phyloP scores from a whole-genome alignment of 345 rosid genomes.

The Microcos paniculata region DNA sequence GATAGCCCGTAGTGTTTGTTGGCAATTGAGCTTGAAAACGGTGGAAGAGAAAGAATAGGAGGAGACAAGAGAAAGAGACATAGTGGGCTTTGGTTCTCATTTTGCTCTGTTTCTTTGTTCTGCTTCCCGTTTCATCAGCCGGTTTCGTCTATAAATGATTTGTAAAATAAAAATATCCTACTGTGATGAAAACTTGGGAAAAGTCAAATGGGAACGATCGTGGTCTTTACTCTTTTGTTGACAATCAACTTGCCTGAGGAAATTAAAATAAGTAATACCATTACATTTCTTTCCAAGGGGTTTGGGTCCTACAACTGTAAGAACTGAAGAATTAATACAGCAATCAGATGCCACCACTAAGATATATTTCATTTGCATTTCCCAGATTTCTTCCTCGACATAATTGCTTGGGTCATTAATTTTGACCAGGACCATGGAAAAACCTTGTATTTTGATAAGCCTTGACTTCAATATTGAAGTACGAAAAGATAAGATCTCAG shows the following conservation, averaged over 20 bases:
- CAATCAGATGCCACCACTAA: neutral
- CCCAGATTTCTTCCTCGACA: neutral
- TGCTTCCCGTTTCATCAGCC: neutral
- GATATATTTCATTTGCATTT: neutral
- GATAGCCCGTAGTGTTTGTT: conserved; percentile 45
- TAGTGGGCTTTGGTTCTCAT: conserved; percentile 19
- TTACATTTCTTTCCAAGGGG: neutral
- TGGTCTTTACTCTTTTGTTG: neutral
- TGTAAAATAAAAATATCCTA: neutral
- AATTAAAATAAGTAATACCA: neutral
- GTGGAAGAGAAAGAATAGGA: conserved; percentile 24
- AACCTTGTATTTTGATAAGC: neutral
- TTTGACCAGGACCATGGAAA: neutral
- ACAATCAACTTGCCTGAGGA: neutral
- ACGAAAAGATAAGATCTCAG: neutral
- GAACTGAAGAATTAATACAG: neutral
- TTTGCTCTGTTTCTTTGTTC: neutral
- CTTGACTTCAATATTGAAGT: neutral
- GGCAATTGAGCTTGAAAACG: conserved; percentile 26
- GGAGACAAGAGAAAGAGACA: conserved; percentile 19
- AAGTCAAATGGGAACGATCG: neutral
- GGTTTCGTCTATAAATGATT: neutral
- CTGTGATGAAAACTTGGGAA: neutral
- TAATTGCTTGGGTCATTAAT: neutral
- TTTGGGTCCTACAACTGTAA: neutral